A percentile compares a stretch with the other conserved stretches of the same genome.
Conservation (phyloP, 805 yeast species). For the Barnettozyma populi region DNA sequence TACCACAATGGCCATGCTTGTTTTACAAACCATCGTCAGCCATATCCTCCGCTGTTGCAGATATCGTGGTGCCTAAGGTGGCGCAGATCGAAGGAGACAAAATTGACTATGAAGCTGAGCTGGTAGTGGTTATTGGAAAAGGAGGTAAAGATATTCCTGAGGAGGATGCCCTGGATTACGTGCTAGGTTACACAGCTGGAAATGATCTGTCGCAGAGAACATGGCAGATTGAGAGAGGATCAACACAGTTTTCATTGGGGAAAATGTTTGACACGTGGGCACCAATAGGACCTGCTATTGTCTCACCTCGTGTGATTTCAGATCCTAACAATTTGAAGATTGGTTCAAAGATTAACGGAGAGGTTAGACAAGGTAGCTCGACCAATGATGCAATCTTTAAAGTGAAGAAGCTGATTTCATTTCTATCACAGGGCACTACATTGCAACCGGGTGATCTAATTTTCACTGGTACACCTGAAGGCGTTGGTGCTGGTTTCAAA, state of each 20-base stretch:
- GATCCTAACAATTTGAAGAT: constrained; percentile 31
- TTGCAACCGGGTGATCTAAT: constrained; percentile 47
- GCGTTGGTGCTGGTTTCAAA: constrained; percentile 45
- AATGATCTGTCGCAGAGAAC: constrained; percentile 50
- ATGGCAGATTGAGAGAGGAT: constrained; percentile 48
- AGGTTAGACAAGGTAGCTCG: constrained; percentile 36
- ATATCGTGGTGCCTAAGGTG: constrained; percentile 37
- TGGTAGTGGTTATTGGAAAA: constrained; percentile 47
- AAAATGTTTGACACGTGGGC: constrained; percentile 52
- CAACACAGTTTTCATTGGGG: constrained; percentile 47
- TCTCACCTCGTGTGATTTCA: constrained; percentile 27
- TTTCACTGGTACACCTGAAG: constrained; percentile 52
- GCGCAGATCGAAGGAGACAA: constrained; percentile 26
- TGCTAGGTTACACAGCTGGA: constrained; percentile 47
- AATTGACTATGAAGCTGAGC: constrained; percentile 50
- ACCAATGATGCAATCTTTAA: constrained; percentile 46
- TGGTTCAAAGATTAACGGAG: constrained; percentile 40
- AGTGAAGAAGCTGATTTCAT: constrained; percentile 37
- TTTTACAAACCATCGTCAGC: constrained; percentile 46
- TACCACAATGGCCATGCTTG: constrained; percentile 43
- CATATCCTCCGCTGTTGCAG: constrained; percentile 37
- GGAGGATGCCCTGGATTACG: constrained; percentile 38
- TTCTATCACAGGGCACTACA: constrained; percentile 46
- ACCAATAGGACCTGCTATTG: constrained; percentile 51
- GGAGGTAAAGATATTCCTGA: constrained; percentile 35